These are phyloP conservation scores for Ephemerocybe angulata DNA, from an alignment of 768 basidiomycete species.

Conservation along the genomic window DNA sequence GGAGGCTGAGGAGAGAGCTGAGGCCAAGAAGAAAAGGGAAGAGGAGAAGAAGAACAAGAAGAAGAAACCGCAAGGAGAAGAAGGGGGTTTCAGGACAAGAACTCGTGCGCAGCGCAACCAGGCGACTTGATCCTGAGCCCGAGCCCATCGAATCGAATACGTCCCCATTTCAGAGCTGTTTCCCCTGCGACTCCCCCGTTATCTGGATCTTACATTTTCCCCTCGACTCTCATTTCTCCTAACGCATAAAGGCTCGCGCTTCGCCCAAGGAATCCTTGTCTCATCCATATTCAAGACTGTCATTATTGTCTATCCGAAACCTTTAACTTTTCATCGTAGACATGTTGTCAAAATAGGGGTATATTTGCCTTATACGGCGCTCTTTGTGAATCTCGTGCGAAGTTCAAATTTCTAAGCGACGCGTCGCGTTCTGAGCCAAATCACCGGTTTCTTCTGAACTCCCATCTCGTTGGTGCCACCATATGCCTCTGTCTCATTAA, in stretches of 20 bases:
- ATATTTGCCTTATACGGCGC: background rate
- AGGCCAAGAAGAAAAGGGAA: no score
- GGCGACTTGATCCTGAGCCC: background rate
- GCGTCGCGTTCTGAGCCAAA: constrained; percentile 9
- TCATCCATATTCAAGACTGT: no score
- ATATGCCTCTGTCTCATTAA: background rate
- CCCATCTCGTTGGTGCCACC: constrained; percentile 4
- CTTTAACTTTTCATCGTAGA: background rate
- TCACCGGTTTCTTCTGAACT: background rate
- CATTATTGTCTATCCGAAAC: no score
- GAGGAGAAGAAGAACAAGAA: background rate
- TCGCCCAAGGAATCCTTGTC: no score
- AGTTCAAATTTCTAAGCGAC: constrained; percentile 12
- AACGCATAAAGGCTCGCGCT: background rate
- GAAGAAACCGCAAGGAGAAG: background rate
- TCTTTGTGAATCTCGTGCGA: background rate
- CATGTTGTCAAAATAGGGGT: background rate
- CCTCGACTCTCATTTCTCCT: background rate
- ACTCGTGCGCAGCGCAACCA: background rate
- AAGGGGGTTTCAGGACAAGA: background rate
- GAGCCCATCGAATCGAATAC: no score
- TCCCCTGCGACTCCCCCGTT: background rate
- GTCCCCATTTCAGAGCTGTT: background rate
- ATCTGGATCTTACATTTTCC: background rate
- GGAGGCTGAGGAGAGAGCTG: background rate